Evolutionary conservation across 202 grass and related monocot species (phyloP).

Genomic region (Panicum virgatum): DNA sequence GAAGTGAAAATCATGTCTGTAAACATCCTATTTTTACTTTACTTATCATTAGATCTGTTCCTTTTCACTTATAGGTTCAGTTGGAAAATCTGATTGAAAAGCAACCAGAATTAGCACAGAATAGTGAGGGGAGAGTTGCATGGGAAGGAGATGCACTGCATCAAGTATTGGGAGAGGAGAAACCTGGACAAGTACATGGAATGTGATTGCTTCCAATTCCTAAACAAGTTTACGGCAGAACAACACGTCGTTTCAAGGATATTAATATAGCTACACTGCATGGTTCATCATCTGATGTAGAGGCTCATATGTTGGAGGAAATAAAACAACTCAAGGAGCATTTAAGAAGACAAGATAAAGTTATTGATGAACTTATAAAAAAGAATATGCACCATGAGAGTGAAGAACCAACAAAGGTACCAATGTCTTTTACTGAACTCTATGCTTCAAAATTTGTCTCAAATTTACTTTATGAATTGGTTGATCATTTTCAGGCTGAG

Average conservation of each 20-base stretch:
- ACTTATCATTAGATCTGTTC: not conserved
- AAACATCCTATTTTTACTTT: no score
- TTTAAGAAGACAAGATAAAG: not conserved
- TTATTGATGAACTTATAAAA: not conserved
- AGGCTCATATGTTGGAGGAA: not conserved
- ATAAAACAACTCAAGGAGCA: not conserved
- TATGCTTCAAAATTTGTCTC: no score
- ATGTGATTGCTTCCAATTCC: constrained; percentile 23
- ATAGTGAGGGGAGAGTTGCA: no score
- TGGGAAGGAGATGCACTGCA: no score
- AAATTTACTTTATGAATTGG: no score
- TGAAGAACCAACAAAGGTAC: not conserved
- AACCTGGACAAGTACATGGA: not conserved
- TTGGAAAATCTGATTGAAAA: not conserved
- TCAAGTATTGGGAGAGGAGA: constrained; percentile 32
- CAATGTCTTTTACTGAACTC: no score
- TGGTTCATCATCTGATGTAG: not conserved
- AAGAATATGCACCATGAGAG: no score
- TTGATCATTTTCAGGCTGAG: no score
- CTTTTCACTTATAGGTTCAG: not conserved
- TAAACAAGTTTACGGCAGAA: not conserved
- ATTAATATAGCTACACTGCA: constrained; percentile 1
- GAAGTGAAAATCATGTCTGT: not conserved
- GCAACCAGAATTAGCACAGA: no score
- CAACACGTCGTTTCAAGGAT: constrained; percentile 1